Percentiles rank a stretch among this genome's conserved stretches.
Evolutionary conservation across 495 filamentous ascomycete genomes (phyloP).

Genomic region (Apiosordaria backusii): DNA sequence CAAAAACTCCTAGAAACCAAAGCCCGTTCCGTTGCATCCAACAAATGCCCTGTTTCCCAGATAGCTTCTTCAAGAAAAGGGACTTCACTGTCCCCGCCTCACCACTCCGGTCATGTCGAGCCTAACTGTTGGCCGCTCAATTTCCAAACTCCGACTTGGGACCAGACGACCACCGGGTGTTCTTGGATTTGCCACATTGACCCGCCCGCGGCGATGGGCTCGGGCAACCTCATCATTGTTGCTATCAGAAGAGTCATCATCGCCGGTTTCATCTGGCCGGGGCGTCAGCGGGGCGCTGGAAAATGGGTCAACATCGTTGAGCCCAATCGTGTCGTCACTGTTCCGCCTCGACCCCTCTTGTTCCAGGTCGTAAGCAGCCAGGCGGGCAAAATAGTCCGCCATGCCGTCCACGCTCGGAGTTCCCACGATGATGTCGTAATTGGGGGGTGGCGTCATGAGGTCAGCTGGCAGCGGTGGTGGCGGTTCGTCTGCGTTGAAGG

Average conservation of each 20-base stretch:
- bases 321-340: constrained; percentile 9
- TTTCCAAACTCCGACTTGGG: constrained; percentile 47
- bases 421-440: constrained; percentile 81
- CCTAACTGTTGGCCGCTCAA: constrained; percentile 40
- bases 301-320: constrained; percentile 12
- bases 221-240: constrained; percentile 36
- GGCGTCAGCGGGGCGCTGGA: not conserved
- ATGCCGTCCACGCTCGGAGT: constrained; percentile 74
- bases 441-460: constrained; percentile 79
- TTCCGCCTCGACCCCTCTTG: constrained; percentile 21
- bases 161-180: constrained; percentile 49
- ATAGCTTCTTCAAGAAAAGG: not conserved
- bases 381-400: constrained; percentile 81
- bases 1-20: not conserved
- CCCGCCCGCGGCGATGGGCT: constrained; percentile 44
- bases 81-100: constrained; percentile 7
- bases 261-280: not conserved
- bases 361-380: constrained; percentile 44
- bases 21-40: too few relatives aligned
- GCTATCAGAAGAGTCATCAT: constrained; percentile 27
- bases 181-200: constrained; percentile 54
- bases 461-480: constrained; percentile 51
- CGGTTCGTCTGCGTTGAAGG: constrained; percentile 85
- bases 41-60: not conserved
- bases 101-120: constrained; percentile 32